These are phyloP conservation scores for Botrytis aclada DNA, from an alignment of 2,329 filamentous ascomycete species.

Conservation along the genomic window DNA sequence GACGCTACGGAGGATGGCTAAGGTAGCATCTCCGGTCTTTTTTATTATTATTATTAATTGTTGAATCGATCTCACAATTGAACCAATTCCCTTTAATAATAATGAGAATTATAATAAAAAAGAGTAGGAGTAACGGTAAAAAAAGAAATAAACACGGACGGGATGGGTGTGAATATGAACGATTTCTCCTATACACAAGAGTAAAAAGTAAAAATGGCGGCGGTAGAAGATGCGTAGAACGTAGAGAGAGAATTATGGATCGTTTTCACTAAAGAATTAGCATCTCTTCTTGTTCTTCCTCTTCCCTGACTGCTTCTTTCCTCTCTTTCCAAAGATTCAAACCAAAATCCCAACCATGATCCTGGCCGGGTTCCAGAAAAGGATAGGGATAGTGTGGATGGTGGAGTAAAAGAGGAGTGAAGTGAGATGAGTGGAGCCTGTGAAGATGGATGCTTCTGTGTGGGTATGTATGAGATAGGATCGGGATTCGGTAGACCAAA, in stretches of 20 bases:
- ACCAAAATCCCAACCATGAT: neutral
- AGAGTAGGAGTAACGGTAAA: neutral
- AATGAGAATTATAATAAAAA: neutral
- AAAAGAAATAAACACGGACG: neutral
- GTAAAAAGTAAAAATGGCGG: neutral
- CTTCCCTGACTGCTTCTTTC: neutral
- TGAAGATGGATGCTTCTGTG: neutral
- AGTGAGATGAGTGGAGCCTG: neutral
- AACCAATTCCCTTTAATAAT: neutral
- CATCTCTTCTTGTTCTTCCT: too few species aligned
- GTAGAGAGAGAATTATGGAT: slow-evolving; percentile 9
- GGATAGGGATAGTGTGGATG: neutral
- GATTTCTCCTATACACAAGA: neutral
- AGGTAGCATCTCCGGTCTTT: neutral
- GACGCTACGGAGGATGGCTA: neutral
- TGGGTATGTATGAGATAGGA: neutral
- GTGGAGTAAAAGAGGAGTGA: neutral
- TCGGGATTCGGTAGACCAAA: neutral
- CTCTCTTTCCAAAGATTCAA: neutral
- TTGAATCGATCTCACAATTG: neutral
- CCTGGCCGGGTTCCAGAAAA: neutral
- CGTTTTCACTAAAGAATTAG: neutral
- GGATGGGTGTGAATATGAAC: neutral
- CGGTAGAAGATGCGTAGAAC: neutral
- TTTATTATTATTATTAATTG: neutral